Conservation (phyloP, 345 rosid species). For the Limnanthes douglasii region DNA sequence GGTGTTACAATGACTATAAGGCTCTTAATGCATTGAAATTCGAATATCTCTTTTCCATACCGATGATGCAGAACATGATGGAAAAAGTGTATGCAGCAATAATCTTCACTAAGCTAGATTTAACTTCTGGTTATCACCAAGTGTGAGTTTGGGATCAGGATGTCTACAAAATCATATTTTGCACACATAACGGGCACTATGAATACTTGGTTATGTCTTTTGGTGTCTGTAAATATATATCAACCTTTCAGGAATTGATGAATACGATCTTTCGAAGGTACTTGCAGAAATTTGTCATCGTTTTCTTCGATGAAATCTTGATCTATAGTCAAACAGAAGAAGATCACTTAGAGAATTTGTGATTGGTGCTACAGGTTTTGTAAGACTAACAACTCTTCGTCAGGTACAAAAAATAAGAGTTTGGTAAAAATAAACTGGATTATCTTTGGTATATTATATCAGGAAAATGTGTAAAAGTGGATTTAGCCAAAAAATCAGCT, state of each 20-base stretch:
- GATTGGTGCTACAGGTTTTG: not conserved
- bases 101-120: too few species aligned
- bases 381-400: not conserved
- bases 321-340: not conserved
- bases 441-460: constrained; percentile 1
- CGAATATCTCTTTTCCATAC: too few species aligned
- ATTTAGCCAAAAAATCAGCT: not conserved
- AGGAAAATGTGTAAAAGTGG: not conserved
- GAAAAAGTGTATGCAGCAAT: too few species aligned
- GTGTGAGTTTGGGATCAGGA: too few species aligned
- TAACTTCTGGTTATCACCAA: too few species aligned
- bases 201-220: too few species aligned
- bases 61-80: too few species aligned
- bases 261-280: not conserved
- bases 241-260: not conserved
- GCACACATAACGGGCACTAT: too few species aligned
- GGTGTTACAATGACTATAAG: too few species aligned
- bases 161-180: too few species aligned
- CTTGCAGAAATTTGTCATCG: not conserved
- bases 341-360: not conserved
- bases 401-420: not conserved
- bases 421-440: not conserved
- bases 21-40: too few species aligned
- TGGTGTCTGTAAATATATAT: too few species aligned
- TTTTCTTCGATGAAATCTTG: constrained; percentile 1